Base-by-base conservation (phyloP, 2,329 filamentous ascomycete genomes). In the Coleophoma cylindrospora region DNA sequence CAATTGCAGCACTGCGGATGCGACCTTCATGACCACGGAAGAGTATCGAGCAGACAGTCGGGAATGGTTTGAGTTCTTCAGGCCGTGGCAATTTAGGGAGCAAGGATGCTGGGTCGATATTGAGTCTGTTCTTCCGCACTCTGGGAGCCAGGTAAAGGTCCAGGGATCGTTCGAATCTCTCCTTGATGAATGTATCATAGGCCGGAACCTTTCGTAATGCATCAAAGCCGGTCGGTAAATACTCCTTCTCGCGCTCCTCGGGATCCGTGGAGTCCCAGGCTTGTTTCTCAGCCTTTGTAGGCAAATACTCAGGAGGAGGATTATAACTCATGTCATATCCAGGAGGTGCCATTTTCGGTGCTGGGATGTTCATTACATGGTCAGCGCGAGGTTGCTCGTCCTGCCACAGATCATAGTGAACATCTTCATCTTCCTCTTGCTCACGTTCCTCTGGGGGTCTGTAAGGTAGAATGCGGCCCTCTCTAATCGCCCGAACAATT, bases 271-370 rank as follows among this genome's bases (percentile, higher is more conserved):
- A 81, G 62, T 95, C 84, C 94, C 94, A 99, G 13, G 80, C 79
- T 58, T 88, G 83, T 66, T 79, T 89, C 72, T 99, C 94, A 37
- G 88, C 84, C 62, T 86, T 82, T 49, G 89, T 87, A 1, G 92
- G 95, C 2, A 99, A 74, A 66, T 97, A 99, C 72, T 99, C 94
- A 4, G 87, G 81, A 45, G 95, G 94, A 21, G 94, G 94, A 69
- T 97, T 96, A 68, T 99, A 97, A 64, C 90, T 96, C 67, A 96
- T 83, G 62, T 96, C 91, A 67, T 96, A 96, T 47, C 91, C 91
- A 27, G 94, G 94, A 36, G 94, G 92, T 27, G 92, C 84, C 45
- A 95, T 77, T 67, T 99, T 99, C 5, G 94, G 94, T 1, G 94
- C 92, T 14, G 94, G 88, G 49, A 97, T 87, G 64, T 96, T 89